phyloP scores from a whole-genome alignment of 108 stramenopile genomes.

The Stephanodiscus minutulus region DNA sequence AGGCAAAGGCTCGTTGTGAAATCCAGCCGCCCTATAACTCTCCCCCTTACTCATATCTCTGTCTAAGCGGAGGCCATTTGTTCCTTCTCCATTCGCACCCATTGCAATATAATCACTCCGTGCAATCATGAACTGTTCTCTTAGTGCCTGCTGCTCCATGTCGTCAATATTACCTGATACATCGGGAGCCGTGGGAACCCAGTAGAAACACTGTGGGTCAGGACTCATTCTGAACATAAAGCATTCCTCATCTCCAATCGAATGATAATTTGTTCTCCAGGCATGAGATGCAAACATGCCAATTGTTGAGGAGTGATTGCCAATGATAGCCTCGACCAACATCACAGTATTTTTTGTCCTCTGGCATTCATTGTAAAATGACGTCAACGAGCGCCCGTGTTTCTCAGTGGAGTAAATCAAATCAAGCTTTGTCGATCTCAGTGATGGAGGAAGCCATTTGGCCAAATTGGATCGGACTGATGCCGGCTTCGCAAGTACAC shows the following conservation, averaged over 20 bases:
- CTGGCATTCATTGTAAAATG: slow-evolving; percentile 59
- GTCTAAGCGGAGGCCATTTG: slow-evolving; percentile 73
- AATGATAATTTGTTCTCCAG: slow-evolving; percentile 60
- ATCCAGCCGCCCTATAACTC: slow-evolving; percentile 66
- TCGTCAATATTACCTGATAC: slow-evolving; percentile 31
- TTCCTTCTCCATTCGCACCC: slow-evolving; percentile 75
- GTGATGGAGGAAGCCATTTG: slow-evolving; percentile 68
- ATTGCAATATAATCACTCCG: slow-evolving; percentile 68
- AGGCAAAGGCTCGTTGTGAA: slow-evolving; percentile 74
- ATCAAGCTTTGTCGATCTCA: slow-evolving; percentile 75
- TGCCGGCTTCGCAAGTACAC: slow-evolving; percentile 59
- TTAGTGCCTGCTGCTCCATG: slow-evolving; percentile 46
- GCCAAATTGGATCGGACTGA: slow-evolving; percentile 59
- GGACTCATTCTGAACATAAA: slow-evolving; percentile 78
- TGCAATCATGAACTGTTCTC: slow-evolving; percentile 81
- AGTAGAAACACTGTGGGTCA: slow-evolving; percentile 72
- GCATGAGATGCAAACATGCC: slow-evolving; percentile 84
- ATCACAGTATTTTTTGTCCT: slow-evolving; percentile 69
- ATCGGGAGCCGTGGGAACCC: slow-evolving; percentile 50
- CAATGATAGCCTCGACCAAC: slow-evolving; percentile 62
- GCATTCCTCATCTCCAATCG: slow-evolving; percentile 81
- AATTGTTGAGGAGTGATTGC: slow-evolving; percentile 42
- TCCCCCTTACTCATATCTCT: slow-evolving; percentile 78
- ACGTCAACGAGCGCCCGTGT: slow-evolving; percentile 78
- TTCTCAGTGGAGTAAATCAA: slow-evolving; percentile 77